These are phyloP conservation scores for Skeletonema costatum DNA, from an alignment of 108 stramenopile species.

Conservation along the genomic window DNA sequence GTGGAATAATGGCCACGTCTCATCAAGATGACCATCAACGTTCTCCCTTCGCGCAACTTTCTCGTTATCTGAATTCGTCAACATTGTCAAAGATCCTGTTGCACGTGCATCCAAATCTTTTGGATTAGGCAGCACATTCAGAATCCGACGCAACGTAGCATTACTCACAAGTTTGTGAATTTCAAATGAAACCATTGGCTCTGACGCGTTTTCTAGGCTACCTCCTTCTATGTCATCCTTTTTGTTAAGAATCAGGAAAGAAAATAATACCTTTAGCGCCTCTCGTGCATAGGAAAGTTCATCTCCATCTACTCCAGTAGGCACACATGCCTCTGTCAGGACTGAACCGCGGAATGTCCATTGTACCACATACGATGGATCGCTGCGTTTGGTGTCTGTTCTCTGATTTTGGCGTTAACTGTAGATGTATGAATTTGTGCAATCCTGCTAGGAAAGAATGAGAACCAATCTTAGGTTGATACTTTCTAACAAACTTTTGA, in stretches of 20 bases:
- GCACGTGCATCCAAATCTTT: slow-evolving; percentile 45
- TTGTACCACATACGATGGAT: slow-evolving; percentile 27
- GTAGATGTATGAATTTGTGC: slow-evolving; percentile 31
- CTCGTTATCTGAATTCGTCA: background rate
- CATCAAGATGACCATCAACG: slow-evolving; percentile 37
- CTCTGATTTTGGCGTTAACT: slow-evolving; percentile 18
- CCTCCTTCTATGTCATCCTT: slow-evolving; percentile 37
- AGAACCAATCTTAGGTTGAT: slow-evolving; percentile 38
- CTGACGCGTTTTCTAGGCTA: background rate
- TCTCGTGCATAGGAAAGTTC: slow-evolving; percentile 36
- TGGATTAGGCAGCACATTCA: slow-evolving; percentile 35
- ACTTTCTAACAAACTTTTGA: slow-evolving; percentile 36
- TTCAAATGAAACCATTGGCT: slow-evolving; percentile 38
- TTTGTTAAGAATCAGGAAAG: slow-evolving; percentile 33
- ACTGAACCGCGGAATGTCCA: slow-evolving; percentile 49
- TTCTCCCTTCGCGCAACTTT: slow-evolving; percentile 24
- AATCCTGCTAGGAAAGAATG: slow-evolving; percentile 48
- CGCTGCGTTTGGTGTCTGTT: background rate
- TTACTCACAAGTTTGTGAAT: slow-evolving; percentile 40
- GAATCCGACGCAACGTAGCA: slow-evolving; percentile 28
- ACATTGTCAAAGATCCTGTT: slow-evolving; percentile 30
- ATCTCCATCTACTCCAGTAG: slow-evolving; percentile 6
- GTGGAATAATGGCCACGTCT: slow-evolving; percentile 35
- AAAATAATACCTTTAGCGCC: slow-evolving; percentile 37
- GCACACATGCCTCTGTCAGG: slow-evolving; percentile 40